Evolutionary conservation across 805 yeast species (phyloP), one percentile per base, ranked within the genome.

Genomic region (Candida vartiovaarae): DNA sequence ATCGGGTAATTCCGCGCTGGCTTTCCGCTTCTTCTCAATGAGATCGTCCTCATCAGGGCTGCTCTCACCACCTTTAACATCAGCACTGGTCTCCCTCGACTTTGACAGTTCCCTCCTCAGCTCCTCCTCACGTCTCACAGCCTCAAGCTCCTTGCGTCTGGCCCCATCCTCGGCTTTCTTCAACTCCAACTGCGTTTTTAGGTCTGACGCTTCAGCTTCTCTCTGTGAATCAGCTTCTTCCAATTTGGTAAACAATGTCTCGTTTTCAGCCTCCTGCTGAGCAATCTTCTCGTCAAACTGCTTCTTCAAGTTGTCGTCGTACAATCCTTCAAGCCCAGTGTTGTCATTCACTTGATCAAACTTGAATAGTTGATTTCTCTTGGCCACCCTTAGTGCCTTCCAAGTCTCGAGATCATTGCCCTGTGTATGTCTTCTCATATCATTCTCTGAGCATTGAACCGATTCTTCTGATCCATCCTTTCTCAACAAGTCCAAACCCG

Each of bases 301-400:
- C 8, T 48, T 41, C 28, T 56, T 55, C 32, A 59, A 34, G 2
- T 49, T 25, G 1, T 49, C 43, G 44, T 67, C 61, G 47, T 64
- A 70, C n/a, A 71, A 47, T 3, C 75, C 75, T 4, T 55, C 55
- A 8, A 67, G 44, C 9, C 75, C 75, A 6, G 55, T 51, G 0
- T 48, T 45, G 35, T 61, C 68, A 42, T 63, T 60, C 10, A 66
- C 66, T 10, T 62, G 58, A 27, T 52, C 59, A 36, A 72, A 66
- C 26, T 66, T 59, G 41, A 63, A 62, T 51, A 75, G 48, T 31
- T 59, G 52, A 6, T 60, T 59, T 5, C 60, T 59, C 46, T 76
- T 56, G 4, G 72, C 61, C 4, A 65, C 54, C 42, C 78, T 63
- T 35, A 73, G 48, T 1, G 66, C 67, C 42, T 69, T 67, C 79